Percentiles rank a stretch among this genome's conserved stretches.
phyloP scores from a whole-genome alignment of 257 asterid species.

The Forsythia viridissima region DNA sequence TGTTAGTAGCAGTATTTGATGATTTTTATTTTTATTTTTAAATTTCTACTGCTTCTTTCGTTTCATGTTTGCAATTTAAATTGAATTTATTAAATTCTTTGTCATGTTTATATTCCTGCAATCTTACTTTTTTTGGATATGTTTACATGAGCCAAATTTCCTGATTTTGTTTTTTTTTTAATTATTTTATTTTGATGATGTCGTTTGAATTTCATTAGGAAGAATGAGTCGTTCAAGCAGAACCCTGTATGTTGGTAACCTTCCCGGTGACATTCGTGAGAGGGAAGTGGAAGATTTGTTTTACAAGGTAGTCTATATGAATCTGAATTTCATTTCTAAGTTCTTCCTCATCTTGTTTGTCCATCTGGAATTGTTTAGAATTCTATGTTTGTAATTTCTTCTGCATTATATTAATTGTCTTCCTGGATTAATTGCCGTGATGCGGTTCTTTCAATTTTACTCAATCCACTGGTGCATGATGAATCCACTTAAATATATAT shows the following conservation, averaged over 20 bases:
- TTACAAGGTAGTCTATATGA: conserved; percentile 64
- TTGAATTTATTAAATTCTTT: background rate
- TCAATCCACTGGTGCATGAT: background rate
- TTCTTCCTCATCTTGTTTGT: too few species aligned
- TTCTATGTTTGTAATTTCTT: background rate
- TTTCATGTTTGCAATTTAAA: background rate
- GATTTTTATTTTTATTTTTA: background rate
- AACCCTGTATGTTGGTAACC: conserved; percentile 96
- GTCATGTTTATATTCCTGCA: background rate
- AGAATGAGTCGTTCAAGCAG: conserved; percentile 96
- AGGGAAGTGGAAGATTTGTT: conserved; percentile 95
- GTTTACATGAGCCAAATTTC: background rate
- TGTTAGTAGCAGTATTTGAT: background rate
- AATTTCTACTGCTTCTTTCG: background rate
- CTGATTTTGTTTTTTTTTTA: background rate
- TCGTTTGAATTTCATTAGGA: conserved; percentile 19
- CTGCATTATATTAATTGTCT: background rate
- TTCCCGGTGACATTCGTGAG: conserved; percentile 96
- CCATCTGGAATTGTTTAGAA: background rate
- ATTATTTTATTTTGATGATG: background rate
- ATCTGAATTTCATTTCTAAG: background rate
- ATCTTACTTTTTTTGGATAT: background rate
- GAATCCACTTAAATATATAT: background rate
- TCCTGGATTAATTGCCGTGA: background rate
- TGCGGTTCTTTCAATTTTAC: background rate